Evolutionary conservation across 2,329 filamentous ascomycete genomes (phyloP), one percentile per base, ranked within the genome.

Genomic region (Penicillium sp.): DNA sequence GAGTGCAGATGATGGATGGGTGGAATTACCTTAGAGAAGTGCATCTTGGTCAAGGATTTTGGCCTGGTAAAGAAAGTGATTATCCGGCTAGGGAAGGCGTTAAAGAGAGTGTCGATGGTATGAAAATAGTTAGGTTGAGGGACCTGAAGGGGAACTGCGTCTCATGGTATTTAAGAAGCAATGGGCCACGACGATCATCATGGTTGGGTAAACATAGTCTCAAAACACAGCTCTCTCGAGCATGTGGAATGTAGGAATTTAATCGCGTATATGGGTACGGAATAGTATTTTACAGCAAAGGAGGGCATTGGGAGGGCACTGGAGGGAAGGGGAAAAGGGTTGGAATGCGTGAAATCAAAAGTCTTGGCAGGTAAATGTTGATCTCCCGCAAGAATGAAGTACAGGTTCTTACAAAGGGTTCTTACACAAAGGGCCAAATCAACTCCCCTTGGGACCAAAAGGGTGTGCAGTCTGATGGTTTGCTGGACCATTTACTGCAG

Each of bases 21-120:
- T 43, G 20, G 35, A 7, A 47, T 57, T 31, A 66, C 62, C 52
- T 58, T 61, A 29, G 61, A 57, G 58, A 66, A 64, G 24, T 61
- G 52, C 64, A 66, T 66, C n/a, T 55, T 65, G 58, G 18, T 50
- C 34, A 32, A 29, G 35, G 32, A 43, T 44, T 39, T 45, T 43
- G 26, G 35, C 31, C 6, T 16, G 11, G 16, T 16, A 24, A 46
- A 13, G 29, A 45, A 32, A 45, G 34, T 34, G 8, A 29, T 29
- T 46, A 10, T 40, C 31, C 45, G 40, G 48, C 11, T 45, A 44
- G 20, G 40, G 35, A 52, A 26, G 40, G 35, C 46, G 47, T 55
- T 26, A 45, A 45, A 34, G 47, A 54, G 22, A 43, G 52, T 54
- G 42, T 56, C 45, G 50, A 37, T 48, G 34, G 54, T 58, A 35